Percentiles rank a stretch among this genome's conserved stretches.
Conservation (phyloP, 306 rosid species). For the Canavalia ensiformis region DNA sequence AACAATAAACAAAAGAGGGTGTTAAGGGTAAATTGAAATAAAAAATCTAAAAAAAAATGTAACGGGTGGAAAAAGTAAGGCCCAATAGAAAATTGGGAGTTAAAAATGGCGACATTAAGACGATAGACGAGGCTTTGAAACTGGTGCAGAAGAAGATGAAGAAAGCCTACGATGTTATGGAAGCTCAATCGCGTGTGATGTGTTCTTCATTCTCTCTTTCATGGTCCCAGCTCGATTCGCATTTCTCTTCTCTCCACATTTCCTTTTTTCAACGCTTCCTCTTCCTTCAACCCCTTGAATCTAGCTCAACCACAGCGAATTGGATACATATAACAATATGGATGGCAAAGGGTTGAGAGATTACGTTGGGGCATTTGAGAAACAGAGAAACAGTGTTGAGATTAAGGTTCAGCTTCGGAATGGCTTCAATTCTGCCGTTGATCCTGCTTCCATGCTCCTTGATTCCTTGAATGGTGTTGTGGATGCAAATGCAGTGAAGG, state of each 20-base stretch:
- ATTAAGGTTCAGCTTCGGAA: slow-evolving; percentile 59
- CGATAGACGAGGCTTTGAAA: slow-evolving; percentile 70
- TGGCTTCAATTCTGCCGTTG: slow-evolving; percentile 59
- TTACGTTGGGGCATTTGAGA: slow-evolving; percentile 49
- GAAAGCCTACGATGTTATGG: slow-evolving; percentile 77
- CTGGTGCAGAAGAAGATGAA: slow-evolving; percentile 71
- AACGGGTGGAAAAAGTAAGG: too few relatives aligned
- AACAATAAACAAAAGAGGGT: too few relatives aligned
- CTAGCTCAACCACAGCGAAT: slow-evolving; percentile 1
- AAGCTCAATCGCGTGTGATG: slow-evolving; percentile 62
- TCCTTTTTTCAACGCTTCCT: slow-evolving; percentile 64
- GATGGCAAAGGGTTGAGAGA: slow-evolving; percentile 72
- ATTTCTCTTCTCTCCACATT: slow-evolving; percentile 68
- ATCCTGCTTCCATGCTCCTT: slow-evolving; percentile 67
- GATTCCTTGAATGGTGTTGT: slow-evolving; percentile 71
- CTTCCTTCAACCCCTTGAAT: slow-evolving; percentile 68
- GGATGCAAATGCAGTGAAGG: slow-evolving; percentile 34
- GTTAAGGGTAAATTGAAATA: too few relatives aligned
- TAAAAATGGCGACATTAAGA: slow-evolving; percentile 54
- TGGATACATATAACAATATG: slow-evolving; percentile 57
- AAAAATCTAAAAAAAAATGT: too few relatives aligned
- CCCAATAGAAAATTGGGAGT: too few relatives aligned
- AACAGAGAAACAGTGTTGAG: slow-evolving; percentile 54
- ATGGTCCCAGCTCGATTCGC: slow-evolving; percentile 75
- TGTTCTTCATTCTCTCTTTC: slow-evolving; percentile 64